A percentile compares a stretch with the other conserved stretches of the same genome.
phyloP scores from a whole-genome alignment of 2,329 filamentous ascomycete species.

The Aspergillus puulaauensis region DNA sequence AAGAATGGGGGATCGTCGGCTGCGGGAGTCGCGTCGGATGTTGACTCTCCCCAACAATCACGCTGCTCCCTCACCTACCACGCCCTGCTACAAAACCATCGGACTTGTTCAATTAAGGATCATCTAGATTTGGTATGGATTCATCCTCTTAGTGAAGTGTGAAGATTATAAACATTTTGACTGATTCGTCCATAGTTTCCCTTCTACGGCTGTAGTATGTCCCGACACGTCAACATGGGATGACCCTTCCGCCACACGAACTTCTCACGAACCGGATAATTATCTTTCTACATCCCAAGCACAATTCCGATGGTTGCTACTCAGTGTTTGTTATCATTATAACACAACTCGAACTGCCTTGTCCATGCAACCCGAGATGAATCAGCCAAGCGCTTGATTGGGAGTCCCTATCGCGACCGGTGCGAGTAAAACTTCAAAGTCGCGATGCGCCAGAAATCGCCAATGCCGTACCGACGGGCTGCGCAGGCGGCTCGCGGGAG shows the following conservation, averaged over 20 bases:
- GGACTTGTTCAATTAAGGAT: neutral
- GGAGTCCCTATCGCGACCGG: neutral
- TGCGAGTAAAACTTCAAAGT: neutral
- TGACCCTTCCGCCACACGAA: neutral
- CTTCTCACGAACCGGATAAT: neutral
- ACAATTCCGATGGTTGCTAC: neutral
- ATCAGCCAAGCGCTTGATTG: neutral
- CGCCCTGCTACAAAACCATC: neutral
- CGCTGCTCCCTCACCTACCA: neutral
- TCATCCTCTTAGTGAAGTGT: neutral
- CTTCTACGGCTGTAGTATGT: neutral
- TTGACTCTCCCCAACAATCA: neutral
- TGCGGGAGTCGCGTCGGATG: conserved; percentile 4
- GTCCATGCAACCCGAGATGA: neutral
- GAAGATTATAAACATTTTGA: neutral
- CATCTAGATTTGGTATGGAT: neutral
- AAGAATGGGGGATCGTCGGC: conserved; percentile 1
- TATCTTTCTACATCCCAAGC: neutral
- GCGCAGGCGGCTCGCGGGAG: neutral
- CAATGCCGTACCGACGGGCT: neutral
- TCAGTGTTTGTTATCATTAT: neutral
- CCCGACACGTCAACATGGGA: neutral
- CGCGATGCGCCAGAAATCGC: neutral
- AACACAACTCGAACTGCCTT: neutral
- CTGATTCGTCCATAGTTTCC: neutral